A percentile compares a stretch with the other conserved stretches of the same genome.
Evolutionary conservation across 1,139 yeast species (phyloP).

Genomic region (Candida sojae): DNA sequence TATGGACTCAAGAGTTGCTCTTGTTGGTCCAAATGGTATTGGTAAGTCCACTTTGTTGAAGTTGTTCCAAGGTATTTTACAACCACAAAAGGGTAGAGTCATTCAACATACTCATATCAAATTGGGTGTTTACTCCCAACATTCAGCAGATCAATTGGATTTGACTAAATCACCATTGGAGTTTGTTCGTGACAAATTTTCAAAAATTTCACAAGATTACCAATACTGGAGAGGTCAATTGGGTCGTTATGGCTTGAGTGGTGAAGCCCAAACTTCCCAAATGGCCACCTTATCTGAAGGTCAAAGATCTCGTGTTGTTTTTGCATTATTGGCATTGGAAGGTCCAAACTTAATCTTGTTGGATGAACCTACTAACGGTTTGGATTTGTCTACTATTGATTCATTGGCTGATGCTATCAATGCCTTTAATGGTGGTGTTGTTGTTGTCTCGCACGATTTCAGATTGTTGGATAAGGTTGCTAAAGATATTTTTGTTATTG

Average conservation of each 20-base stretch:
- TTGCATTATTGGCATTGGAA: conserved; percentile 93
- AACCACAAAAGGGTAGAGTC: conserved; percentile 91
- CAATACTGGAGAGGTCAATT: conserved; percentile 99
- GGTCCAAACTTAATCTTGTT: conserved; percentile 90
- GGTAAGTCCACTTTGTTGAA: conserved; percentile 97
- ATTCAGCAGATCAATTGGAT: conserved; percentile 97
- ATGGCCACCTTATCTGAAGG: conserved; percentile 99
- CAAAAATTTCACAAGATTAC: conserved; percentile 90
- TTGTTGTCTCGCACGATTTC: conserved; percentile 98
- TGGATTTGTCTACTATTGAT: conserved; percentile 97
- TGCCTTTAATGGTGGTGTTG: conserved; percentile 96
- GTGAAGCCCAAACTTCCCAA: conserved; percentile 97
- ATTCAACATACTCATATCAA: conserved; percentile 97
- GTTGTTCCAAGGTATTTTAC: conserved; percentile 92
- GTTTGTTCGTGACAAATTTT: conserved; percentile 92
- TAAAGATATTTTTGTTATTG: conserved; percentile 94
- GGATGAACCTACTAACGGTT: conserved; percentile 99
- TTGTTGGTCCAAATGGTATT: conserved; percentile 99
- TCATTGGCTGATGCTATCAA: conserved; percentile 96
- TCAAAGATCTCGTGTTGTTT: conserved; percentile 98
- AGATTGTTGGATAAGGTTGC: conserved; percentile 97
- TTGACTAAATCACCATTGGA: conserved; percentile 93
- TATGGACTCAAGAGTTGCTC: conserved; percentile 98
- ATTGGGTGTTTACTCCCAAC: conserved; percentile 98
- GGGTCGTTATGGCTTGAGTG: conserved; percentile 98